A percentile compares a stretch with the other conserved stretches of the same genome.
These are phyloP conservation scores for Dioscorea alata DNA, from an alignment of 106 monocot species.

Conservation along the genomic window DNA sequence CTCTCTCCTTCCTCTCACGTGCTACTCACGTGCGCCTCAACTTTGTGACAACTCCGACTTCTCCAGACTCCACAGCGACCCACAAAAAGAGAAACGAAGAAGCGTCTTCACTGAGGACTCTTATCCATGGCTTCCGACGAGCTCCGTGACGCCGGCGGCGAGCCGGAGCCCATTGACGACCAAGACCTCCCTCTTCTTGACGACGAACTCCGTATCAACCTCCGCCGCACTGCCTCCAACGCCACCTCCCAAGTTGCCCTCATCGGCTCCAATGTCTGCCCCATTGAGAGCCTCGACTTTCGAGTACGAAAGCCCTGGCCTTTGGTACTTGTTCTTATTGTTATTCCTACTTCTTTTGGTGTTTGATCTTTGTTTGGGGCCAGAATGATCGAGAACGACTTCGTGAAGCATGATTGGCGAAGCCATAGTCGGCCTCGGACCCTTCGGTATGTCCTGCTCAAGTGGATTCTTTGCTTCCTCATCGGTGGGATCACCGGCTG, in stretches of 20 bases:
- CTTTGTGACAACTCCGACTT: too few relatives aligned
- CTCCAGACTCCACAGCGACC: too few relatives aligned
- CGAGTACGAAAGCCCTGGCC: slow-evolving; percentile 27
- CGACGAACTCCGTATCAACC: slow-evolving; percentile 1
- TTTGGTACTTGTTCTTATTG: background rate
- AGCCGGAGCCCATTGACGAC: background rate
- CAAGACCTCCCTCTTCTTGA: background rate
- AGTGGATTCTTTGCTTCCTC: slow-evolving; percentile 81
- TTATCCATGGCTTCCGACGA: background rate
- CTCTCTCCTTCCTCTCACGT: too few relatives aligned
- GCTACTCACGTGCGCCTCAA: too few relatives aligned
- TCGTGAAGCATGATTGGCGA: slow-evolving; percentile 85
- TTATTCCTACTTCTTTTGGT: background rate
- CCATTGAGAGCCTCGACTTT: slow-evolving; percentile 93
- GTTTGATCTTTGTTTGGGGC: background rate
- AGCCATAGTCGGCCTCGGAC: slow-evolving; percentile 33
- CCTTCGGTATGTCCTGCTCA: slow-evolving; percentile 53
- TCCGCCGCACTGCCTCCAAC: slow-evolving; percentile 55
- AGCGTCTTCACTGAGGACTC: too few relatives aligned
- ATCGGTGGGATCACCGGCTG: slow-evolving; percentile 37
- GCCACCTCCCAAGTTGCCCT: slow-evolving; percentile 75
- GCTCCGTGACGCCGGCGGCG: background rate
- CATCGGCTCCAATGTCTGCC: slow-evolving; percentile 72
- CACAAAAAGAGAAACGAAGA: too few relatives aligned
- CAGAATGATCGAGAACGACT: slow-evolving; percentile 81